phyloP scores from a whole-genome alignment of 169 alveolate genomes.

The Plasmodium sp. region DNA sequence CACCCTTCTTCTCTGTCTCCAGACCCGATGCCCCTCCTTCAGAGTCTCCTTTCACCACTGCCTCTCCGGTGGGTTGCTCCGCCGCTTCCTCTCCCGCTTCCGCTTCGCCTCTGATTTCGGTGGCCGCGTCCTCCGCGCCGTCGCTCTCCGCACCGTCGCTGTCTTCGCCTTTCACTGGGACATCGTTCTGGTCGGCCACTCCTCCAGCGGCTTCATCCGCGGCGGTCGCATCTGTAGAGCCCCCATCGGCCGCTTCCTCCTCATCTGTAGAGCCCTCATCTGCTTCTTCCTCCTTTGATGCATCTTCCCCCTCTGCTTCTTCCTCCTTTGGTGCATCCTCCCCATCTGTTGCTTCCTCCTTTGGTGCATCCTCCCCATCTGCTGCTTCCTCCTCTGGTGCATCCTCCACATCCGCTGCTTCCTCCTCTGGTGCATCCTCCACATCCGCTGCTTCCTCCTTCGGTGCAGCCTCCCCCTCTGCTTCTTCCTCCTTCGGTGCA shows the following conservation, averaged over 20 bases:
- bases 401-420: not conserved
- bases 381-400: not conserved
- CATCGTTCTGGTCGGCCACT: not conserved
- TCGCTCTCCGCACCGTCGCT: slow-evolving; percentile 66
- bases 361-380: not conserved
- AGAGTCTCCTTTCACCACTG: not conserved
- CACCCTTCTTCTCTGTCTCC: not conserved
- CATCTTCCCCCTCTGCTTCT: not conserved
- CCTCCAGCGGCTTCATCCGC: not conserved
- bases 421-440: not conserved
- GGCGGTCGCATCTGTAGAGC: not conserved
- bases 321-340: not conserved
- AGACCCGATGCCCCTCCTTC: not conserved
- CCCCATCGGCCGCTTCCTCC: not conserved
- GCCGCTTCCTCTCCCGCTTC: not conserved
- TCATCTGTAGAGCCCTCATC: too few species aligned
- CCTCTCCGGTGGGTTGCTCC: not conserved
- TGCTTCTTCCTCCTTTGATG: not conserved
- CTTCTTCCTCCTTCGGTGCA: too few species aligned
- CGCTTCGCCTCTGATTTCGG: not conserved
- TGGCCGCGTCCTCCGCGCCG: slow-evolving; percentile 79
- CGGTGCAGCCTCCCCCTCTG: too few species aligned
- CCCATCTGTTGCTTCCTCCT: not conserved
- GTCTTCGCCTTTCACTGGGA: slow-evolving; percentile 1
- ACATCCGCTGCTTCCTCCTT: not conserved